These are phyloP conservation scores for Neocatenulostroma microsporum DNA, from an alignment of 2,329 filamentous ascomycete genomes.

Conservation along the genomic window DNA sequence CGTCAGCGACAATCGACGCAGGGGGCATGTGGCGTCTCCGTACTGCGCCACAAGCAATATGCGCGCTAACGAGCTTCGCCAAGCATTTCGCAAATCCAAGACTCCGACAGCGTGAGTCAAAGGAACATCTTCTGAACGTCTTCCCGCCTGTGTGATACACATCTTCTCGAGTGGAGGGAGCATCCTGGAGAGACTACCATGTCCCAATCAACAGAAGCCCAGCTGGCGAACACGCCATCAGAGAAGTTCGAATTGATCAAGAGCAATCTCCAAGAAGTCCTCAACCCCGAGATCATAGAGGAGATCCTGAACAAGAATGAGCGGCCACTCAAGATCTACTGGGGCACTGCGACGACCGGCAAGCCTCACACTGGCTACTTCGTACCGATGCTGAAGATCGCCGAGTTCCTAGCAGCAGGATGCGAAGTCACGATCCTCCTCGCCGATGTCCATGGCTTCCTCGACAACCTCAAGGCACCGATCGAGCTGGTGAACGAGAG, in stretches of 20 bases:
- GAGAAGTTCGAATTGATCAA: slow-evolving; percentile 69
- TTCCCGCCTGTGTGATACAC: no score
- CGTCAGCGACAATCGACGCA: no score
- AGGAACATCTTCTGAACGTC: no score
- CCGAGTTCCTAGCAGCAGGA: slow-evolving; percentile 74
- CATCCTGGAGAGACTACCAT: no score
- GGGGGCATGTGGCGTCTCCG: no score
- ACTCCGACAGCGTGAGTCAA: no score
- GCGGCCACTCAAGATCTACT: slow-evolving; percentile 71
- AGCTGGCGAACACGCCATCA: slow-evolving; percentile 27
- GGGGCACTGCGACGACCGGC: slow-evolving; percentile 82
- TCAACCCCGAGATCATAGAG: slow-evolving; percentile 79
- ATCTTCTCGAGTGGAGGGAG: no score
- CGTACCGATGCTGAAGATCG: slow-evolving; percentile 80
- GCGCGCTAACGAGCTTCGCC: no score
- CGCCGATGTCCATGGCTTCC: slow-evolving; percentile 57
- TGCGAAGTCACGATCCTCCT: slow-evolving; percentile 53
- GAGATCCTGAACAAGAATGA: slow-evolving; percentile 61
- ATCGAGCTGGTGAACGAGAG: slow-evolving; percentile 78
- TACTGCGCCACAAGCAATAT: no score
- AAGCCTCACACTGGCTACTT: slow-evolving; percentile 85
- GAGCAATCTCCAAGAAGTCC: slow-evolving; percentile 65
- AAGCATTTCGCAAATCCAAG: no score
- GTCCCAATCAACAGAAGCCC: slow-evolving; percentile 10
- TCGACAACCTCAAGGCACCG: slow-evolving; percentile 54